Evolutionary conservation across 1,139 yeast genomes (phyloP), one percentile per base, ranked within the genome.

Genomic region (Suhomyces panamericanus): DNA sequence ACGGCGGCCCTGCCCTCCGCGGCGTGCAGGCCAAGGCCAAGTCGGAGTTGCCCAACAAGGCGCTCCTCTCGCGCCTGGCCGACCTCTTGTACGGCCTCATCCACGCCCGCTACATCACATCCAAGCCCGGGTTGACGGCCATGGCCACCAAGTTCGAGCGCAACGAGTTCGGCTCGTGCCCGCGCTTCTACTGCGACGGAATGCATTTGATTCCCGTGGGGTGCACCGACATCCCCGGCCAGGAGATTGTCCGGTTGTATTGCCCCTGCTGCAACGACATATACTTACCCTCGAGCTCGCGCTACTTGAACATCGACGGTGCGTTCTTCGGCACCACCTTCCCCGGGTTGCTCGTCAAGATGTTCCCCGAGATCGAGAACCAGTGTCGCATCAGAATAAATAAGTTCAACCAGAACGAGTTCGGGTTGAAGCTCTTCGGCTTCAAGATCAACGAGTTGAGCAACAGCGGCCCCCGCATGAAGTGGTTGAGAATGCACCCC

Each of bases 141-240:
- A 91, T 93, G 98, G 96, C 96, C n/a, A 88, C 88, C 52, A 93
- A 93, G 62, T 93, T 87, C 64, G 96, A 90, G 57, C 78, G 85
- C 51, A 85, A 85, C 60, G 90, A 87, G 56, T 93, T 93, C 64
- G 99, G 99, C 0, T 76, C 82, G 3, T 93, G 99, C 64, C 96
- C 98, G 3, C 77, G 99, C 38, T 88, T 84, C 59, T 78, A 79
- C 58, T 93, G 99, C 66, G 90, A 89, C 51, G 90, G 93, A n/a
- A 88, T 89, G 81, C 93, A 87, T 53, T 73, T 93, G 53, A 76
- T 95, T 38, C 99, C 99, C 6, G 85, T 91, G 44, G 99, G 99
- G 3, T 76, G 95, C 39, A 85, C 88, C 44, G 99, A 93, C 63
- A 78, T 87, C 42, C 91, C 96, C 0, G 97, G 97, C 6, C 83